phyloP scores from a whole-genome alignment of 1,284 basidiomycete species.

The Fomes fomentarius region DNA sequence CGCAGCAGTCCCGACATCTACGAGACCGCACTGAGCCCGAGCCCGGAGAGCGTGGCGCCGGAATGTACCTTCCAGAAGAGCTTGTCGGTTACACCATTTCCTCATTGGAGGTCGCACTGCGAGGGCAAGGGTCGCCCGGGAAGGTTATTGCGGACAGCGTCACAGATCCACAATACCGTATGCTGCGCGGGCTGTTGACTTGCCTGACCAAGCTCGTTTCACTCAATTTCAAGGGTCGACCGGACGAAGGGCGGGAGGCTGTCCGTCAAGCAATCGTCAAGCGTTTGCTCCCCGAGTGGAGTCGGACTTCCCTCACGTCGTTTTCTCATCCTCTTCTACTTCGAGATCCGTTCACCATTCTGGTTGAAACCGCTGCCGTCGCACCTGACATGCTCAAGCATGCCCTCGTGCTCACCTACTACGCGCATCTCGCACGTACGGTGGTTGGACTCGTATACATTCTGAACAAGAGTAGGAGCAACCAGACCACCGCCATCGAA shows the following conservation, averaged over 20 bases:
- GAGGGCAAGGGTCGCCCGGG: conserved; percentile 59
- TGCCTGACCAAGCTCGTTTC: conserved; percentile 72
- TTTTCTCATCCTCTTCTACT: conserved; percentile 81
- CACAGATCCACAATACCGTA: conserved; percentile 75
- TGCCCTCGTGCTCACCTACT: conserved; percentile 85
- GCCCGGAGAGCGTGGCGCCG: conserved; percentile 68
- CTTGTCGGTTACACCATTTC: conserved; percentile 88
- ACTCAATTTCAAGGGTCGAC: conserved; percentile 65
- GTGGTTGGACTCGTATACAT: conserved; percentile 83
- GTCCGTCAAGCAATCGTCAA: conserved; percentile 87
- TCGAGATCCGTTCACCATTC: conserved; percentile 84
- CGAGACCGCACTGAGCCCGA: conserved; percentile 78
- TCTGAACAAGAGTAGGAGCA: conserved; percentile 68
- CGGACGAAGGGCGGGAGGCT: conserved; percentile 72
- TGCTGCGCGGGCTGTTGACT: conserved; percentile 77
- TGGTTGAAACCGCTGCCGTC: conserved; percentile 88
- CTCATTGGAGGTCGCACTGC: conserved; percentile 79
- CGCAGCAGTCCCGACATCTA: conserved; percentile 75
- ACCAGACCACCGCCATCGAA: conserved; percentile 45
- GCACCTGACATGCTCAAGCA: conserved; percentile 87
- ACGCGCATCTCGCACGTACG: conserved; percentile 84
- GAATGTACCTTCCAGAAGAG: conserved; percentile 89
- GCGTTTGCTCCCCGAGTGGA: conserved; percentile 88
- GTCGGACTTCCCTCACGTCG: conserved; percentile 74
- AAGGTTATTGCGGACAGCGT: conserved; percentile 73